phyloP scores from a whole-genome alignment of 257 asterid species.

The Gentiana macrophylla region DNA sequence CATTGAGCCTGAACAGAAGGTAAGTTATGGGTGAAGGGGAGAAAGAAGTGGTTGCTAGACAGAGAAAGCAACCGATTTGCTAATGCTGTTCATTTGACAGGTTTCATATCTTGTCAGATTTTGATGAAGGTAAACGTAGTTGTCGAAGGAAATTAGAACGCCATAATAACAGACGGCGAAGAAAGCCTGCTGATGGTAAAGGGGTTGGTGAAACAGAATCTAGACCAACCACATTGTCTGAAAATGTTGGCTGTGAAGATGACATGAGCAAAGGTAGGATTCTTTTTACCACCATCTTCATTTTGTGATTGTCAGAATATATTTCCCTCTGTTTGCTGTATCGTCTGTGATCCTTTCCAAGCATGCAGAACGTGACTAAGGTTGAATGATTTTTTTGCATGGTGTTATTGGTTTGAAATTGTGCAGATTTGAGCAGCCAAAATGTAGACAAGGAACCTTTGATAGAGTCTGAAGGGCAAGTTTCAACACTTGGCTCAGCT shows the following conservation, averaged over 20 bases:
- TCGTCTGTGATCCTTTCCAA: background rate
- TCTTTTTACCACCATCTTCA: background rate
- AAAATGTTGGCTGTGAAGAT: conserved; percentile 56
- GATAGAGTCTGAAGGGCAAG: conserved; percentile 49
- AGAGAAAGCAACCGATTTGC: background rate
- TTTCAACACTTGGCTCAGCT: conserved; percentile 27
- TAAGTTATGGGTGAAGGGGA: no score
- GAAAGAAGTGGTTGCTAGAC: no score
- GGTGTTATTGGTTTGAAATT: background rate
- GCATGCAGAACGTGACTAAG: background rate
- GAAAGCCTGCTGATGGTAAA: conserved; percentile 58
- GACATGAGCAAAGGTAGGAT: conserved; percentile 51
- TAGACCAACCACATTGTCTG: conserved; percentile 29
- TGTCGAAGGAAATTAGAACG: conserved; percentile 88
- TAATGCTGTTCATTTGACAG: conserved; percentile 30
- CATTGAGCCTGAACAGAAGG: no score
- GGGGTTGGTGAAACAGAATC: conserved; percentile 36
- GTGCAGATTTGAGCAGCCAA: conserved; percentile 42
- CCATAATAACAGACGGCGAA: conserved; percentile 76
- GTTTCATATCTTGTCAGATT: conserved; percentile 74
- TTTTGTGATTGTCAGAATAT: conserved; percentile 1
- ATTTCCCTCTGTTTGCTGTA: background rate
- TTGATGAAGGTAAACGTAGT: conserved; percentile 89
- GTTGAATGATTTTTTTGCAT: background rate
- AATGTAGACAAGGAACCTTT: conserved; percentile 35